Evolutionary conservation across 345 rosid genomes (phyloP), one percentile per base, ranked within the genome.

Genomic region (Hypericum androsaemum): DNA sequence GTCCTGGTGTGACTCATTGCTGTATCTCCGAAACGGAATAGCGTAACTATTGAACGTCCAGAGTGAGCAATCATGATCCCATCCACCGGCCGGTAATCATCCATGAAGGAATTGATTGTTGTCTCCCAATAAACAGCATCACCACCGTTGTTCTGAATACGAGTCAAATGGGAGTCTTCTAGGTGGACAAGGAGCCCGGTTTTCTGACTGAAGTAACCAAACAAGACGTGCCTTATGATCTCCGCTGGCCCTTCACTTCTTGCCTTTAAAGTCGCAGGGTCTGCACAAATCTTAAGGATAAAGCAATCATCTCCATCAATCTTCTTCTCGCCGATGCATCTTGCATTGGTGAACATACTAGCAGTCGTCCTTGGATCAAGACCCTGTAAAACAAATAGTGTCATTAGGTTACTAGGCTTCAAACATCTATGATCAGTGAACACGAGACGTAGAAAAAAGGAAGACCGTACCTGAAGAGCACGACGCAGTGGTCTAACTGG

Each of bases 401-500:
- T 43, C 32, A 22, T 4, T 1, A 22, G 32, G 39, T 2, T 2
- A 22, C 32, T 1, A 22, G 32, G 32, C 4, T 1, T 22, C 32
- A 22, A 22, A 4, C 32, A 22, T 1, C 32, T 22, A 22, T 22
- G 32, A 22, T 1, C 12, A 50, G 11, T 12, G 11, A 43, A 54
- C 36, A 39, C 46, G 46, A 40, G 53, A 37, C 6, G 0, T 22
- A 22, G 32, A 22, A 22, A 22, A 35, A 17, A 44, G 8, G 8
- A 12, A 45, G n/a, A n/a, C 40, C 52, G 61, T 55, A 83, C 97
- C 94, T 89, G 97, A 65, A 89, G 94, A 37, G 94, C 88, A 46
- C 97, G 97, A 7, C 97, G 97, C 63, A 89, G 70, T 37, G 97
- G 94, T 68, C 97, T 78, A 43, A 89, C 94, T 0, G 97, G 89